Evolutionary conservation across 371 early-diverging fungal genomes (phyloP).

Genomic region (Blakeslea trispora): DNA sequence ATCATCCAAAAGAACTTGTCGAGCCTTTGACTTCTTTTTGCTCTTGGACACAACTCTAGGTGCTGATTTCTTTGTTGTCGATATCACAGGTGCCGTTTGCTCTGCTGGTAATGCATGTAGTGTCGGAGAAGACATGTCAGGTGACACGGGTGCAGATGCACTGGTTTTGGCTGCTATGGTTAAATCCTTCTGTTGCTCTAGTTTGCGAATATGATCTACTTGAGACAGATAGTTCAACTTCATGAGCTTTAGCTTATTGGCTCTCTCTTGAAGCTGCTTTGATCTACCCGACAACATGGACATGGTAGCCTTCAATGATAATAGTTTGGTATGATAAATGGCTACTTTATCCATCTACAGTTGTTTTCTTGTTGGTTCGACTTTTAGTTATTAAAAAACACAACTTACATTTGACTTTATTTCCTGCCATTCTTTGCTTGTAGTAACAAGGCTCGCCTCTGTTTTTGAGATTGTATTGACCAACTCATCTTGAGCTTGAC

Average conservation of each 20-base stretch:
- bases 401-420: slow-evolving; percentile 26
- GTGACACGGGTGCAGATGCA: slow-evolving; percentile 9
- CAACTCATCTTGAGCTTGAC: slow-evolving; percentile 19
- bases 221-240: slow-evolving; percentile 37
- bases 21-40: slow-evolving; percentile 36
- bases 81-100: background rate
- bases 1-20: slow-evolving; percentile 27
- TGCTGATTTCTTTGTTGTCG: slow-evolving; percentile 9
- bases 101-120: slow-evolving; percentile 1
- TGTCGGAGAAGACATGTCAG: slow-evolving; percentile 1
- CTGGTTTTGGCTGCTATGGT: slow-evolving; percentile 33
- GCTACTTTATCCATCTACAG: slow-evolving; percentile 44
- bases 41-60: slow-evolving; percentile 18
- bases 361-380: background rate
- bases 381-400: background rate
- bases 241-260: slow-evolving; percentile 30
- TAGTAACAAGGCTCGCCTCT: slow-evolving; percentile 1
- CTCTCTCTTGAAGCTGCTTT: slow-evolving; percentile 32
- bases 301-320: slow-evolving; percentile 42
- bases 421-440: slow-evolving; percentile 15
- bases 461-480: slow-evolving; percentile 7
- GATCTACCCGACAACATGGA: slow-evolving; percentile 37
- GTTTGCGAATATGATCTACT: slow-evolving; percentile 34
- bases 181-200: slow-evolving; percentile 42
- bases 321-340: slow-evolving; percentile 37